A percentile compares a stretch with the other conserved stretches of the same genome.
These are phyloP conservation scores for Fagopyrum tataricum DNA, from an alignment of 148 eudicot genomes.

Conservation along the genomic window DNA sequence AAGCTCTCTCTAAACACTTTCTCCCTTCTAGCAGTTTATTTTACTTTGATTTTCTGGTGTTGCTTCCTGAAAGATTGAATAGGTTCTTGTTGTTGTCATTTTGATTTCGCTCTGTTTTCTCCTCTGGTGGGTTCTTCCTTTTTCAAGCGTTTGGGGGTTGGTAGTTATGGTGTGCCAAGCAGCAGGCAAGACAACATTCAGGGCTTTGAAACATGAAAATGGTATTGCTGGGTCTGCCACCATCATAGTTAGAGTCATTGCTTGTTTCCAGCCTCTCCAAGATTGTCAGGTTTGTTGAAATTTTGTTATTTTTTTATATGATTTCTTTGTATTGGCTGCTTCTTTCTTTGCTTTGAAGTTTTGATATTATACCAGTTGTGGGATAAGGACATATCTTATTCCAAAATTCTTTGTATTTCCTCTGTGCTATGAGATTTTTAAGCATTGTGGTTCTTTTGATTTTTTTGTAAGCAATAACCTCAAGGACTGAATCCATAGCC, in stretches of 20 bases:
- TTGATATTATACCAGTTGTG: neutral
- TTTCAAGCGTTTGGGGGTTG: constrained; percentile 6
- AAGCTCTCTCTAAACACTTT: neutral
- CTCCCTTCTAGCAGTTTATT: neutral
- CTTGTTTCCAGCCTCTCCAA: constrained; percentile 90
- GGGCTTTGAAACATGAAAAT: constrained; percentile 81
- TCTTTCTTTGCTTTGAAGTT: neutral
- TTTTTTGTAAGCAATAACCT: neutral
- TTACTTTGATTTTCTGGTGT: neutral
- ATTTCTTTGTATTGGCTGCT: neutral
- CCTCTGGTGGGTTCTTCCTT: constrained; percentile 4
- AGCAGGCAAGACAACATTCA: constrained; percentile 92
- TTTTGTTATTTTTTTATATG: neutral
- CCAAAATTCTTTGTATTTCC: neutral
- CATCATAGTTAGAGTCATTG: constrained; percentile 85
- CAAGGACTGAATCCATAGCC: neutral
- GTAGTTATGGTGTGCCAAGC: constrained; percentile 99
- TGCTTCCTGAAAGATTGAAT: neutral
- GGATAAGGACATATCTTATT: neutral
- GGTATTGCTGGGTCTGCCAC: constrained; percentile 86
- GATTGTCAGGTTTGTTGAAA: constrained; percentile 73
- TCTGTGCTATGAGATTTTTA: neutral
- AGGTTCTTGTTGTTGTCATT: constrained; percentile 15
- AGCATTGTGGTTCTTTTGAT: neutral
- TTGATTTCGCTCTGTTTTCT: neutral